phyloP scores from a whole-genome alignment of 2,329 filamentous ascomycete species.

The Hymenoscyphus salicellus region DNA sequence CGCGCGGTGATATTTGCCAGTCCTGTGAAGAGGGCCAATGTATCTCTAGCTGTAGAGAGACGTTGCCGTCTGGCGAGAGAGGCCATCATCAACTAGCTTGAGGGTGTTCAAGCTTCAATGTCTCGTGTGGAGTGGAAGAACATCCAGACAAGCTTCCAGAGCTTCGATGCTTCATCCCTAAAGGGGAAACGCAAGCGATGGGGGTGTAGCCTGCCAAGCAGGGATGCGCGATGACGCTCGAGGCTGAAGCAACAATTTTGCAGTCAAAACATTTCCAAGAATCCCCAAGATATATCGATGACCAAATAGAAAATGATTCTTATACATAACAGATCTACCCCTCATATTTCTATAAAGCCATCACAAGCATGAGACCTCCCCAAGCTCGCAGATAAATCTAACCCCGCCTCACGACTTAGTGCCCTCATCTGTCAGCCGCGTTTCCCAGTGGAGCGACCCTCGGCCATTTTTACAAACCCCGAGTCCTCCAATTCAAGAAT shows the following conservation, averaged over 20 bases:
- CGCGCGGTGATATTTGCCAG: no score
- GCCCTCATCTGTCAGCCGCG: no score
- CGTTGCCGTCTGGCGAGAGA: constrained; percentile 20
- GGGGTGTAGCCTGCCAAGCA: not conserved
- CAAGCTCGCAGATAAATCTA: not conserved
- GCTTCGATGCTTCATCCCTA: not conserved
- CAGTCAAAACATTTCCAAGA: not conserved
- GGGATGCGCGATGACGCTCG: constrained; percentile 14
- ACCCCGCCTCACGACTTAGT: not conserved
- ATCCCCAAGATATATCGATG: not conserved
- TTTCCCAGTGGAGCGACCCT: not conserved
- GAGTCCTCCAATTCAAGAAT: not conserved
- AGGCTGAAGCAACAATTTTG: not conserved
- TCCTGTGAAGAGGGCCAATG: constrained; percentile 30
- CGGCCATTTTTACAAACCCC: constrained; percentile 5
- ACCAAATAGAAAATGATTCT: not conserved
- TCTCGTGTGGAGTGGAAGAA: not conserved
- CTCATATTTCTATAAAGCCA: not conserved
- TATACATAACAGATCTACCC: not conserved
- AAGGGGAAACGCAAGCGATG: not conserved
- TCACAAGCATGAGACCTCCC: not conserved
- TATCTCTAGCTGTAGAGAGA: constrained; percentile 24
- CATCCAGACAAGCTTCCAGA: constrained; percentile 1
- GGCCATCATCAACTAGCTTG: constrained; percentile 25
- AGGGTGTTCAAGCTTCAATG: not conserved